Base-by-base conservation (phyloP, 371 early-diverging fungal genomes). In the Rhizopus microsporus region DNA sequence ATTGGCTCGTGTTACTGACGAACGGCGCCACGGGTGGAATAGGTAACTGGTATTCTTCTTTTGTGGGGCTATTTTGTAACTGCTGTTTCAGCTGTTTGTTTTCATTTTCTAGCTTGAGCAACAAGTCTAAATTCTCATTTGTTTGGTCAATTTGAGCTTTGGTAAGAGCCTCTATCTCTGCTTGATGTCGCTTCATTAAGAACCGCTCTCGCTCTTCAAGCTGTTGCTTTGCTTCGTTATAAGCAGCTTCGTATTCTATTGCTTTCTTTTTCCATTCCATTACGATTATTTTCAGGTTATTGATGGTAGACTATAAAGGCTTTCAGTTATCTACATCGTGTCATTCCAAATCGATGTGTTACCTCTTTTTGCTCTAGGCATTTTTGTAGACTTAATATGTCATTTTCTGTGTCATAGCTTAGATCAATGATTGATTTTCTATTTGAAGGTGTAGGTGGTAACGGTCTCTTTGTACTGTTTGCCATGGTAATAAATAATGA, bases 221-320 rank as follows among this genome's bases (percentile, higher is more conserved):
- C 47, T 32, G 33, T 7, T 49, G 45, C 12, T 51, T 45, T 0
- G 42, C 17, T 43, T 49, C 49, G 32, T 60, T 60, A 13, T 53
- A 54, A 8, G 57, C 43, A 5, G 29, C 44, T 54, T 65, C 60
- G 40, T 44, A 43, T 23, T 65, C 61, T 1, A 38, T 49, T 4
- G 65, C 60, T 15, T 65, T 60, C 8, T 56, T 60, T 54, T 65
- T 60, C 65, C 65, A 65, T 23, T 65, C 61, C 32, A 54, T 33
- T 7, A 57, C 57, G 3, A 60, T 49, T 17, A 53, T 54, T 34
- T 65, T 65, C 53, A 65, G 38, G 23, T 60, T 60, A 17, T 44
- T 53, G 1, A 65, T 65, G 10, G 53, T 57, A 23, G 60, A 23
- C 23, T 23, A 23, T 23, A 23, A 23, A 23, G 23, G 23, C 2